phyloP scores from a whole-genome alignment of 1,139 yeast genomes.

The Groenewaldozyma sp. region DNA sequence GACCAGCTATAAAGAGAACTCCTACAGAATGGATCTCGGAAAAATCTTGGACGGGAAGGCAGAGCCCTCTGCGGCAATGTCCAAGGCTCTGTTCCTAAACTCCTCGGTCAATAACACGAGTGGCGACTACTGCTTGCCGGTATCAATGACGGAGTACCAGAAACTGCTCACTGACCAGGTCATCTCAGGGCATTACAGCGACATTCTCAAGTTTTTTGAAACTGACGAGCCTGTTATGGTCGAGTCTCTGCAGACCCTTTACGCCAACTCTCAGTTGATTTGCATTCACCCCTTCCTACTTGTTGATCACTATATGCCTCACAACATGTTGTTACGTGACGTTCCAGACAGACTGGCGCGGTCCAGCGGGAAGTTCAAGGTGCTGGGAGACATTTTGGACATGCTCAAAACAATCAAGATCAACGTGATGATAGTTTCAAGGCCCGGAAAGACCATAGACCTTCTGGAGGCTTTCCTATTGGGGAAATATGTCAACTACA shows the following conservation, averaged over 20 bases:
- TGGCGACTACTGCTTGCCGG: conserved; percentile 73
- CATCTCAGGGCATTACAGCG: conserved; percentile 82
- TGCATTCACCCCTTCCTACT: conserved; percentile 83
- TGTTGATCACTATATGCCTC: conserved; percentile 81
- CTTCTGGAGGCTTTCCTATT: conserved; percentile 65
- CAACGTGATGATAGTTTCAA: conserved; percentile 43
- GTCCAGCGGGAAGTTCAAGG: conserved; percentile 79
- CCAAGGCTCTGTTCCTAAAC: conserved; percentile 18
- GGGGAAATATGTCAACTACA: conserved; percentile 59
- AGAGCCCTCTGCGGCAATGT: conserved; percentile 56
- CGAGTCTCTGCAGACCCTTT: conserved; percentile 53
- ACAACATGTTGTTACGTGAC: conserved; percentile 65
- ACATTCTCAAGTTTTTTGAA: conserved; percentile 79
- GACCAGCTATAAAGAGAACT: not conserved
- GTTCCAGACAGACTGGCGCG: conserved; percentile 67
- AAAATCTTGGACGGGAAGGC: conserved; percentile 77
- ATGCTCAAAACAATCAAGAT: conserved; percentile 34
- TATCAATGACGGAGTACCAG: conserved; percentile 84
- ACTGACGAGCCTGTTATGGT: conserved; percentile 47
- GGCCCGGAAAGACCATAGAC: conserved; percentile 61
- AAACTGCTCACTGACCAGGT: conserved; percentile 89
- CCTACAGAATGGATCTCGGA: conserved; percentile 54
- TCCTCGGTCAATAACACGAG: conserved; percentile 28
- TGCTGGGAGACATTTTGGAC: conserved; percentile 43
- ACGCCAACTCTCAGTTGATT: conserved; percentile 65